Evolutionary conservation across 2,329 filamentous ascomycete genomes (phyloP).

Genomic region (Hypoxylon sp.): DNA sequence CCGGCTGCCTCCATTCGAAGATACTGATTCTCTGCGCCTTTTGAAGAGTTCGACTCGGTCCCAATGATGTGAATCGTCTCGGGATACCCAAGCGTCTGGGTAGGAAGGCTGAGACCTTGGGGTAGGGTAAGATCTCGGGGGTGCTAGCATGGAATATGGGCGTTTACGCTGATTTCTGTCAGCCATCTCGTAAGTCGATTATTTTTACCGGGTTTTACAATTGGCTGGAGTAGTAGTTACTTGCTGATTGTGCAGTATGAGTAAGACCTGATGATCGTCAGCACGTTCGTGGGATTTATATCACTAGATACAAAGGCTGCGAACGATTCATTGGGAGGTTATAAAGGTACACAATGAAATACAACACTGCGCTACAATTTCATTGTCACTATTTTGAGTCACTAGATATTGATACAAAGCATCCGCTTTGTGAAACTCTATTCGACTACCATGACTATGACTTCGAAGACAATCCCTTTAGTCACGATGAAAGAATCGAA

Average conservation of each 20-base stretch:
- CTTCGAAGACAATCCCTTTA: neutral
- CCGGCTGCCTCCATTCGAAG: constrained; percentile 11
- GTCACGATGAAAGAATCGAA: constrained; percentile 8
- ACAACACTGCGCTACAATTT: neutral
- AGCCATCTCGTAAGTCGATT: constrained; percentile 21
- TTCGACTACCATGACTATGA: neutral
- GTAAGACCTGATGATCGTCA: constrained; percentile 3
- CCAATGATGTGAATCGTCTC: constrained; percentile 30
- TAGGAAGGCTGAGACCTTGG: constrained; percentile 7
- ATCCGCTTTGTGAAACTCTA: constrained; percentile 1
- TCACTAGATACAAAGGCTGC: neutral
- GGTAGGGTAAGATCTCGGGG: neutral
- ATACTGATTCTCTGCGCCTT: constrained; percentile 27
- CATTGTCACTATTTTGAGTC: constrained; percentile 3
- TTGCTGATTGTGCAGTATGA: constrained; percentile 1
- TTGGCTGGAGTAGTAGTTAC: constrained; percentile 1
- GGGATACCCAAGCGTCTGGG: constrained; percentile 29
- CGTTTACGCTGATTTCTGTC: neutral
- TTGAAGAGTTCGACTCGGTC: constrained; percentile 30
- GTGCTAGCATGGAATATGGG: neutral
- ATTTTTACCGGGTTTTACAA: neutral
- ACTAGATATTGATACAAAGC: neutral
- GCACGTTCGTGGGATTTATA: neutral
- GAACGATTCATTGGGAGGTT: neutral
- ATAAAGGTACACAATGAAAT: neutral